A percentile compares a stretch with the other conserved stretches of the same genome.
Conservation (phyloP, 306 rosid species). For the Quercus variabilis region DNA sequence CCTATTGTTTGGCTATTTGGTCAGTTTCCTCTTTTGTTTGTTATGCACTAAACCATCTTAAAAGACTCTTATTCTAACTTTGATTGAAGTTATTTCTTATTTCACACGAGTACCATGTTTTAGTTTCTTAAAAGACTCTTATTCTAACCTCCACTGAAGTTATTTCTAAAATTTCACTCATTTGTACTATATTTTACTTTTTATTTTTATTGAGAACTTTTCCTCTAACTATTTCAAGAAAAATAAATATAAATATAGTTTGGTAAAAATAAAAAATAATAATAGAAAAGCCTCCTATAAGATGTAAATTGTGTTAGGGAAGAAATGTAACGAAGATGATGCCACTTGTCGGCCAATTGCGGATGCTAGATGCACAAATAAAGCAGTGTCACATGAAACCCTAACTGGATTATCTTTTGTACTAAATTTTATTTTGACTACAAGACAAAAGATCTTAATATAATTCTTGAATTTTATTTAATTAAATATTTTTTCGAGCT, state of each 20-base stretch:
- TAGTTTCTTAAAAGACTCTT: too few relatives aligned
- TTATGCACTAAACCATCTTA: background rate
- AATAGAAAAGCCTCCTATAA: background rate
- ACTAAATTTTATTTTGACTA: conserved; percentile 15
- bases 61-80: background rate
- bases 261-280: background rate
- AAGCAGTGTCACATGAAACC: conserved; percentile 19
- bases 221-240: background rate
- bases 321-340: conserved; percentile 28
- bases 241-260: background rate
- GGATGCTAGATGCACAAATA: conserved; percentile 22
- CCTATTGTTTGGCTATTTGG: too few relatives aligned
- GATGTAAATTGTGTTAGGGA: background rate
- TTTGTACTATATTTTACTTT: background rate
- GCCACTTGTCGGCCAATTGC: conserved; percentile 56
- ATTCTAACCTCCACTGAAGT: background rate
- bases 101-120: too few relatives aligned
- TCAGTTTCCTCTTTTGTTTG: background rate
- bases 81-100: too few relatives aligned
- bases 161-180: background rate
- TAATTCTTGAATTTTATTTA: conserved; percentile 18
- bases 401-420: conserved; percentile 19
- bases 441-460: conserved; percentile 22
- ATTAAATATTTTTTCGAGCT: conserved; percentile 13
- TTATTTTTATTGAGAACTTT: background rate